Conservation (phyloP, 2,329 filamentous ascomycete genomes). For the Ophiostoma quercus region DNA sequence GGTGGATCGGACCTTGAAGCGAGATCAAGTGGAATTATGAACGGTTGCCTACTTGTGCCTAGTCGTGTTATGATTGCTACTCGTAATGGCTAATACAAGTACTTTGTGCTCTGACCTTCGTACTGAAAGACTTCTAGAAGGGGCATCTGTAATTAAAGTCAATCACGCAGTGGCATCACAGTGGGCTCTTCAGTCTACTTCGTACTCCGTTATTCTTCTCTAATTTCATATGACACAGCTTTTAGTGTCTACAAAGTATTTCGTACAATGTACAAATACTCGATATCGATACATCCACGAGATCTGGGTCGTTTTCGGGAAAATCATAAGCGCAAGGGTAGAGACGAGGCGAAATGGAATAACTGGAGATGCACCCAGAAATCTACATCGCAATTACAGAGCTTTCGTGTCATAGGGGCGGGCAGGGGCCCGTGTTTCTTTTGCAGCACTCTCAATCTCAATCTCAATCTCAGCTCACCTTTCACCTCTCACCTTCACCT, state of each 20-base stretch:
- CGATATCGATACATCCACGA: neutral
- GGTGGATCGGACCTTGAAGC: conserved; percentile 5
- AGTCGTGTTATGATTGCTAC: neutral
- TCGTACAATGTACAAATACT: no score
- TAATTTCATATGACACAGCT: neutral
- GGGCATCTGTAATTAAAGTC: neutral
- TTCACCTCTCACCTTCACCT: neutral
- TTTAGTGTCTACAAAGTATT: no score
- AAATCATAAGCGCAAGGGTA: conserved; percentile 9
- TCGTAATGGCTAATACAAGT: no score
- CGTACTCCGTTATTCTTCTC: neutral
- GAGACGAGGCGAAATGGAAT: conserved; percentile 4
- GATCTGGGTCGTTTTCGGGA: conserved; percentile 8
- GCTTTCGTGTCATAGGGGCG: neutral
- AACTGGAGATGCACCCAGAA: conserved; percentile 3
- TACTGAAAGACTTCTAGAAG: neutral
- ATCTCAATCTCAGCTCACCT: no score
- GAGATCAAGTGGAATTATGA: conserved; percentile 9
- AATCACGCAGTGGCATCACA: neutral
- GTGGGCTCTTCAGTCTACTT: neutral
- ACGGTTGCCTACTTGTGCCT: neutral
- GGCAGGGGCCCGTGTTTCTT: neutral
- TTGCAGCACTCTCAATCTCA: no score
- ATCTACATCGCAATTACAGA: neutral
- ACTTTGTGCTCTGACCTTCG: no score